phyloP scores from a whole-genome alignment of 768 basidiomycete genomes.

The Rhizopogon vinicolor region DNA sequence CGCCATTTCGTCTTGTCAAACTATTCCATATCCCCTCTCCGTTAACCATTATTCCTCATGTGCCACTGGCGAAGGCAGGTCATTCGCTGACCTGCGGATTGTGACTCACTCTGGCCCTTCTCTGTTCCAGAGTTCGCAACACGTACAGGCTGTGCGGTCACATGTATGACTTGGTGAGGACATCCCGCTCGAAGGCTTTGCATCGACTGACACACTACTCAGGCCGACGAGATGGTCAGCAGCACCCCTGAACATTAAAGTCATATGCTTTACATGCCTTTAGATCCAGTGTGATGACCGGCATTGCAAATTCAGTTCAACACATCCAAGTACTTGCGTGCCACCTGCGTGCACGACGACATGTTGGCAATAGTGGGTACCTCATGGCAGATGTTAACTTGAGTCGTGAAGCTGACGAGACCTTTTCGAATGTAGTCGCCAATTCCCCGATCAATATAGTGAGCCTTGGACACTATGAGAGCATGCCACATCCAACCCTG shows the following conservation, averaged over 20 bases:
- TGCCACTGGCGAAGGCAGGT: constrained; percentile 70
- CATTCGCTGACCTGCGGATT: constrained; percentile 9
- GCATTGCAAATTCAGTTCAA: constrained; percentile 67
- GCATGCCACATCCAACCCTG: constrained; percentile 8
- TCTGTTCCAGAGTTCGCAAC: constrained; percentile 52
- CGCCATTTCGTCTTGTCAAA: not conserved
- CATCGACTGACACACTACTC: constrained; percentile 10
- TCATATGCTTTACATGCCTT: constrained; percentile 11
- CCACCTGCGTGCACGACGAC: constrained; percentile 50
- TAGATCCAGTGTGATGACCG: constrained; percentile 65
- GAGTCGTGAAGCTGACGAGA: constrained; percentile 17
- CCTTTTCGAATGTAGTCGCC: constrained; percentile 40
- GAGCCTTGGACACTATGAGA: constrained; percentile 23
- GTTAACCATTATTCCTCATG: constrained; percentile 38
- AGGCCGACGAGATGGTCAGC: constrained; percentile 62
- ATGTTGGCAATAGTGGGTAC: constrained; percentile 76
- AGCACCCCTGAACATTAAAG: constrained; percentile 7
- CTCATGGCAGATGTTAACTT: constrained; percentile 6
- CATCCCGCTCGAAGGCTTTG: not conserved
- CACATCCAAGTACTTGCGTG: constrained; percentile 56
- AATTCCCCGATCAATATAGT: constrained; percentile 71
- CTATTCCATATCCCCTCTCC: constrained; percentile 12
- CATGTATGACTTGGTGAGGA: constrained; percentile 45
- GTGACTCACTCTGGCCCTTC: constrained; percentile 7
- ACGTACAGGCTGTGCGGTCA: constrained; percentile 57